phyloP scores from a whole-genome alignment of 768 basidiomycete species.

The Mycena alexandri region DNA sequence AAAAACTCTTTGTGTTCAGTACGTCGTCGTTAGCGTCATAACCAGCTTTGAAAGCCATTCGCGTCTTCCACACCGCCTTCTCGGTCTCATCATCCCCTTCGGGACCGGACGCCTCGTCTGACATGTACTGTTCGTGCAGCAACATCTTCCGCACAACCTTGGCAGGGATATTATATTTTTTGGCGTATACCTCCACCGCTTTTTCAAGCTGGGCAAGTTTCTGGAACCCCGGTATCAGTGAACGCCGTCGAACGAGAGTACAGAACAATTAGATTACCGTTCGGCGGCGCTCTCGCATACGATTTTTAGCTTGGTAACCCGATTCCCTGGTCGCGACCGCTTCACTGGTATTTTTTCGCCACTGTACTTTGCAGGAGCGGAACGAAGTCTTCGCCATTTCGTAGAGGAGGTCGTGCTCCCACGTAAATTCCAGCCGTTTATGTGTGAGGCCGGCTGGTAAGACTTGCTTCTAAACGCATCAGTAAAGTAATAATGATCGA shows the following conservation, averaged over 20 bases:
- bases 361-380: no score
- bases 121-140: slow-evolving; percentile 9
- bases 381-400: slow-evolving; percentile 18
- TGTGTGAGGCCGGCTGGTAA: not conserved
- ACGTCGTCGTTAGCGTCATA: no score
- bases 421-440: not conserved
- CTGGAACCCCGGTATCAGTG: not conserved
- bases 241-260: no score
- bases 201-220: not conserved
- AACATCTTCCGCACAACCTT: not conserved
- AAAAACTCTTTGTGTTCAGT: no score
- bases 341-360: no score
- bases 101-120: slow-evolving; percentile 9
- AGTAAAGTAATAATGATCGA: not conserved
- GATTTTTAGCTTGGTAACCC: no score
- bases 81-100: no score
- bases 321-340: no score
- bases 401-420: not conserved
- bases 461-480: not conserved
- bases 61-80: no score
- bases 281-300: no score
- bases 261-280: no score
- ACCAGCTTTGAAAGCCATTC: no score
- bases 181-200: not conserved
- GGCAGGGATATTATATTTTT: not conserved